Evolutionary conservation across 306 rosid genomes (phyloP), one percentile per base, ranked within the genome.

Genomic region (Pyrus betulifolia): DNA sequence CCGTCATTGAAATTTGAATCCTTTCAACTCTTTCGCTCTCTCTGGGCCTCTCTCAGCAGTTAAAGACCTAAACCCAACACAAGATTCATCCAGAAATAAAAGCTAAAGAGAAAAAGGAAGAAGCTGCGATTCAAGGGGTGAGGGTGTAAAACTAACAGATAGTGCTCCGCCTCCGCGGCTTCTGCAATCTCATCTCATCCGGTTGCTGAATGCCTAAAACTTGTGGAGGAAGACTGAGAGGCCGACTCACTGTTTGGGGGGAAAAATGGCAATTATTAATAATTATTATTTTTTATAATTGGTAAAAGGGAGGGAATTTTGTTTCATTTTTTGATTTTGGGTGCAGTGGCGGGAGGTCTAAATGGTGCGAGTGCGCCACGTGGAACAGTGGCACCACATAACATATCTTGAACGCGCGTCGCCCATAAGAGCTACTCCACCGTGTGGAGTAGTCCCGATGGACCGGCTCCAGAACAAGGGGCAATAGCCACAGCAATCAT

Each of bases 1-100:
- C 88, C 82, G 89, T 27, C 84, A 78, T 81, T 75, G 81, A 72
- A 15, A 58, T 25, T n/a, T n/a, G 65, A 71, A 70, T 78, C 71
- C 8, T 49, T 49, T 5, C 27, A 45, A 44, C 33, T 18, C 14
- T 28, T 23, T 17, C 45, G 11, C 44, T 62, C 40, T 62, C 40
- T 7, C 38, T 4, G 55, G 4, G 5, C 1, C 13, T 3, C 35
- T 15, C 61, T 30, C 45, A 14, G 72, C 51, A 46, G 38, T 10
- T 31, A 3, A 2, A 18, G 9, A 59, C 28, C 30, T 61, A 31
- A 64, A 60, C 17, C 30, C 17, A 25, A 23, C 55, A 8, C 55
- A 51, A 17, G 3, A 15, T 51, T 51, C 55, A 49, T 51, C 55
- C 21, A 51, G 55, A 15, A 17, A 51, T 51, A 15, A 51, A 51